These are phyloP conservation scores for Dipodascus albidus DNA, from an alignment of 805 yeast genomes.

Conservation along the genomic window DNA sequence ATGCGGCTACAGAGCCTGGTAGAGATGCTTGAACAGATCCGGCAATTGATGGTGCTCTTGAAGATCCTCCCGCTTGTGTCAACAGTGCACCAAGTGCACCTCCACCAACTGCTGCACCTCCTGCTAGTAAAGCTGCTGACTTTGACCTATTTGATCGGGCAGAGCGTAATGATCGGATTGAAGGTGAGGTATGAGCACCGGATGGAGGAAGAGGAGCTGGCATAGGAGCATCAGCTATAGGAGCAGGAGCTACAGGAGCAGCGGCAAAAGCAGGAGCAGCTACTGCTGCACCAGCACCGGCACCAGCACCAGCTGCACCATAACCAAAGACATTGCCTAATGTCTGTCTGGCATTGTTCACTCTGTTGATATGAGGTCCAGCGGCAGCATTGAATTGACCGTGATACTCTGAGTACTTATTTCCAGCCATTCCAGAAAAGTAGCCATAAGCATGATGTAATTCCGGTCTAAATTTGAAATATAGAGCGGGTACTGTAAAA, in stretches of 20 bases:
- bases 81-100: background rate
- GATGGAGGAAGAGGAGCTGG: background rate
- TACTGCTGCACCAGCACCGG: constrained; percentile 2
- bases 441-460: constrained; percentile 40
- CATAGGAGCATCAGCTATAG: background rate
- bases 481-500: constrained; percentile 68
- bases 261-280: constrained; percentile 5
- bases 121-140: background rate
- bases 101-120: background rate
- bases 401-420: constrained; percentile 15
- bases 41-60: background rate
- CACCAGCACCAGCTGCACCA: background rate
- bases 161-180: background rate
- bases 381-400: constrained; percentile 21
- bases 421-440: constrained; percentile 17
- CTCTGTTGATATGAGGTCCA: constrained; percentile 27
- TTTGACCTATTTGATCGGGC: background rate
- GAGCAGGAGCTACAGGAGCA: constrained; percentile 1
- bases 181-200: background rate
- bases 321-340: background rate
- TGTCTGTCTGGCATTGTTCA: constrained; percentile 11
- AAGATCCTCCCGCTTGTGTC: background rate
- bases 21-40: constrained; percentile 2
- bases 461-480: constrained; percentile 63
- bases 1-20: constrained; percentile 8